These are phyloP conservation scores for Leccinum huronense DNA, from an alignment of 1,284 basidiomycete genomes.

Conservation along the genomic window DNA sequence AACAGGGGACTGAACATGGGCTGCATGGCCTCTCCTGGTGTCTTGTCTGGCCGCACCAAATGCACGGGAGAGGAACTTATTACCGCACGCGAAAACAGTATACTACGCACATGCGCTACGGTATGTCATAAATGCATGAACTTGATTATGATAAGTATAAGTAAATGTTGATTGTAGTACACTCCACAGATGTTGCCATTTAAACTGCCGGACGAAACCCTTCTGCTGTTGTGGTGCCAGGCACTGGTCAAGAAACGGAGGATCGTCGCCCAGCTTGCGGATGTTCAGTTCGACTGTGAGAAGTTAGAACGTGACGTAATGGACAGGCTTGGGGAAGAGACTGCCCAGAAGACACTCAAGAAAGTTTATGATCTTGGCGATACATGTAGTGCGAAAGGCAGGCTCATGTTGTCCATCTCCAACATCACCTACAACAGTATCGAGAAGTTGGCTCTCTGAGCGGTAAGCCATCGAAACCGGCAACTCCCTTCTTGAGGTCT, in stretches of 20 bases:
- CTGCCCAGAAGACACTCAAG: constrained; percentile 35
- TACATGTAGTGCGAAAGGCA: background rate
- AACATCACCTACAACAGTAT: background rate
- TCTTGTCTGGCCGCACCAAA: background rate
- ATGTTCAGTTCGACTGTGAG: constrained; percentile 6
- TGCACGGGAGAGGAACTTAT: background rate
- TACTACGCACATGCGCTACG: background rate
- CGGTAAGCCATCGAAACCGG: background rate
- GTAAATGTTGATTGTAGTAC: background rate
- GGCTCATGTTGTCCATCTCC: background rate
- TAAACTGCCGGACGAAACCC: background rate
- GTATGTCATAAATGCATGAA: background rate
- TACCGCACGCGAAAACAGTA: background rate
- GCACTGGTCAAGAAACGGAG: background rate
- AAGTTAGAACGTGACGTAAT: constrained; percentile 1
- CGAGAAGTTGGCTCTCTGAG: background rate
- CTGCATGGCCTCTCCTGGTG: background rate
- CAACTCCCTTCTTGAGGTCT: too few relatives aligned
- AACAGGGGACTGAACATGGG: too few relatives aligned
- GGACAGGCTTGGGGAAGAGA: constrained; percentile 3
- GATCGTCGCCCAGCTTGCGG: background rate
- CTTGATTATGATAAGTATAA: background rate
- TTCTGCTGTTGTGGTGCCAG: background rate
- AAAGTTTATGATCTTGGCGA: too few relatives aligned
- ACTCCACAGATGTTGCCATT: background rate